Evolutionary conservation across 257 asterid species (phyloP).

Genomic region (Nemophila menziesii): DNA sequence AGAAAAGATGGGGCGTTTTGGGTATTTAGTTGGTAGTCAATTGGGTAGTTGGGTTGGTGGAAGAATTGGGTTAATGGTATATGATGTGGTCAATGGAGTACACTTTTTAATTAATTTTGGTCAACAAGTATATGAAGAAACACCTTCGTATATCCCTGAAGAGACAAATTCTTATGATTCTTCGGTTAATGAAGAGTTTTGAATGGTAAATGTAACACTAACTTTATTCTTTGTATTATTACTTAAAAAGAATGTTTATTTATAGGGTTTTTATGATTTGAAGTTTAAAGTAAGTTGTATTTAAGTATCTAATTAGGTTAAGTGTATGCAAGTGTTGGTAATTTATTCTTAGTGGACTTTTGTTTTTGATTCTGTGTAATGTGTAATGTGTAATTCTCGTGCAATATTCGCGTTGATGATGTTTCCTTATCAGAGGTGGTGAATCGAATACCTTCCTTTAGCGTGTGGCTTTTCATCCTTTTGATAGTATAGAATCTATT

Average conservation of each 20-base stretch:
- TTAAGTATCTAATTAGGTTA: neutral
- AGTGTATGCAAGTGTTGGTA: neutral
- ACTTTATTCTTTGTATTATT: neutral
- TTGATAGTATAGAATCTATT: neutral
- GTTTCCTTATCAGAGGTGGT: neutral
- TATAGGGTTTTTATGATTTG: neutral
- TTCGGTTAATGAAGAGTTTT: conserved; percentile 48
- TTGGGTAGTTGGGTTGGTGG: conserved; percentile 97
- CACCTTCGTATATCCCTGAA: conserved; percentile 20
- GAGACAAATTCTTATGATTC: conserved; percentile 31
- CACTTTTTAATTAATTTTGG: conserved; percentile 34
- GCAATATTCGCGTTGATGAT: neutral
- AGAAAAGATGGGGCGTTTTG: conserved; percentile 68
- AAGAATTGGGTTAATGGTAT: conserved; percentile 76
- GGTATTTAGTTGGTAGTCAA: conserved; percentile 81
- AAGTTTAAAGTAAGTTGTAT: neutral
- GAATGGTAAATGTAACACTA: conserved; percentile 7
- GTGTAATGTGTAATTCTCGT: neutral
- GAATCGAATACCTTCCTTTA: neutral
- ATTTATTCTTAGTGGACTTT: neutral
- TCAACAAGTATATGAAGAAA: conserved; percentile 25
- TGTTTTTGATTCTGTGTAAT: neutral
- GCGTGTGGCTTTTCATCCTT: neutral
- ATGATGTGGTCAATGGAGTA: conserved; percentile 72
- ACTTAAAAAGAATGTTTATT: neutral